These are phyloP conservation scores for Fraxinus greggii DNA, from an alignment of 305 asterid genomes.

Conservation along the genomic window DNA sequence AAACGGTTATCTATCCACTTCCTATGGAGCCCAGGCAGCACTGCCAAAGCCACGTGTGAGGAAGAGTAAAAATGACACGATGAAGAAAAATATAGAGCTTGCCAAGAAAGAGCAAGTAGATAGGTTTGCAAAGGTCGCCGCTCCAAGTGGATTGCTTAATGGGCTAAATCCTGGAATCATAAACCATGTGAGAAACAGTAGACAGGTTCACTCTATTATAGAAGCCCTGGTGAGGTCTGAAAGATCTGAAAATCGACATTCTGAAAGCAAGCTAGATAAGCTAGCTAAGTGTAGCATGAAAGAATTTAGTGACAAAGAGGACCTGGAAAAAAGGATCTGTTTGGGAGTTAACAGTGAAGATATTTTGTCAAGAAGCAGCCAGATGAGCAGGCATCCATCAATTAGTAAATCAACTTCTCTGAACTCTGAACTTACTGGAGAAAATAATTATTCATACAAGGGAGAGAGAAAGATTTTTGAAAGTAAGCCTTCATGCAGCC, in stretches of 20 bases:
- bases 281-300: slow-evolving; percentile 31
- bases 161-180: slow-evolving; percentile 91
- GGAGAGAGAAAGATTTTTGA: slow-evolving; percentile 31
- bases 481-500: slow-evolving; percentile 29
- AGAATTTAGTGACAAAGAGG: slow-evolving; percentile 4
- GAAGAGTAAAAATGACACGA: slow-evolving; percentile 51
- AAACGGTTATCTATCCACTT: slow-evolving; percentile 62
- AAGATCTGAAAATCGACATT: slow-evolving; percentile 34
- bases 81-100: slow-evolving; percentile 67
- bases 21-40: slow-evolving; percentile 42
- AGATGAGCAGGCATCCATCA: slow-evolving; percentile 24
- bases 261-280: slow-evolving; percentile 38
- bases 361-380: slow-evolving; percentile 30
- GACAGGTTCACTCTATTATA: slow-evolving; percentile 84
- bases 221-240: slow-evolving; percentile 63
- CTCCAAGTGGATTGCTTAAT: slow-evolving; percentile 89
- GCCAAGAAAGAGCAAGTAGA: slow-evolving; percentile 81
- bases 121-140: slow-evolving; percentile 81
- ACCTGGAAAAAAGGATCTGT: background rate
- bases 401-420: slow-evolving; percentile 27
- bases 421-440: slow-evolving; percentile 32
- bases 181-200: slow-evolving; percentile 86
- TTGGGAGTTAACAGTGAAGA: slow-evolving; percentile 20
- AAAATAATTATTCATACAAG: slow-evolving; percentile 34
- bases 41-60: slow-evolving; percentile 63